Evolutionary conservation across 106 monocot genomes (phyloP), one percentile per base, ranked within the genome.

Genomic region (Alisma plantagoaquatica): DNA sequence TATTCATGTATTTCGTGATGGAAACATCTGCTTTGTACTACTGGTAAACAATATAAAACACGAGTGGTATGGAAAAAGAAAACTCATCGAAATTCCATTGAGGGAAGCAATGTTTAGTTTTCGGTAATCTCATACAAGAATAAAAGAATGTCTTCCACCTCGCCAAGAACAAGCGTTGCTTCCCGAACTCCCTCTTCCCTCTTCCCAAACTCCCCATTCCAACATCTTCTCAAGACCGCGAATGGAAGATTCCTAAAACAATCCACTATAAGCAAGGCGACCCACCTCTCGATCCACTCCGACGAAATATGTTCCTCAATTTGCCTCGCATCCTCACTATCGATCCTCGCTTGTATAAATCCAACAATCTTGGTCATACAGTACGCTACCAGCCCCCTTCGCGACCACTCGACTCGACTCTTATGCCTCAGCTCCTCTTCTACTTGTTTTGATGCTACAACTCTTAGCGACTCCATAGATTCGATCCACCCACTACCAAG

Each of bases 131-230:
- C 56, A 23, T 41, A n/a, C 15, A 56, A 33, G 33, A 35, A 56
- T 18, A 32, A 20, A 0, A 56, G 56, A 6, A 56, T 4, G 4
- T 24, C 56, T 15, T 19, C 3, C 10, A 38, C 7, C 56, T 56
- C 56, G 11, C 56, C 56, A 23, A 56, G 38, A n/a, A 56, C 17
- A 38, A 56, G 10, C 4, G 35, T 38, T 32, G 56, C 56, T 56
- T 56, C 35, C 19, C 35, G 33, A 20, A 41, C 56, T 1, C 56
- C 18, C 31, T 33, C 32, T 33, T 56, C 56, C 38, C 56, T 41
- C 22, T 33, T 21, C 4, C 33, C 56, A 3, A 19, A n/a, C 41
- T 20, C 21, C 1, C 38, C 21, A 21, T 38, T 5, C 21, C 23
- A 21, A 21, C 56, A 56, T 23, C 41, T 38, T 33, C 30, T 56